Conservation (phyloP, 1,284 basidiomycete genomes). For the Rhodotorula sp. region DNA sequence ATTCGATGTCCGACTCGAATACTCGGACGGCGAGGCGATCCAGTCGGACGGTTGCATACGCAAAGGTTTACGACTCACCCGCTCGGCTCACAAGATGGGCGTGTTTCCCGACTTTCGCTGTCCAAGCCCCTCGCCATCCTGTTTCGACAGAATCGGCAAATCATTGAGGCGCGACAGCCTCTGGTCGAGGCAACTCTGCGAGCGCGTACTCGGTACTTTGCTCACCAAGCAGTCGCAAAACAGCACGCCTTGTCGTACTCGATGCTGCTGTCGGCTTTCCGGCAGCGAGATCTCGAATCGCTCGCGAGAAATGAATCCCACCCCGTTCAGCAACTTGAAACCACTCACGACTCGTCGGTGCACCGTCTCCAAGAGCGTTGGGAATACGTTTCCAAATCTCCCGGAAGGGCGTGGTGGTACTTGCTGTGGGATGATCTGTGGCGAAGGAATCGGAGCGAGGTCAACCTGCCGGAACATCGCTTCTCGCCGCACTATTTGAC, state of each 20-base stretch:
- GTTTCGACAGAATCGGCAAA: constrained; percentile 60
- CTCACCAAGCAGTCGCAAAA: constrained; percentile 60
- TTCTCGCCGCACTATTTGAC: constrained; percentile 72
- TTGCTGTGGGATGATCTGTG: constrained; percentile 71
- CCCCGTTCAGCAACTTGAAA: constrained; percentile 59
- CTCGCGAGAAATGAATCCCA: constrained; percentile 58
- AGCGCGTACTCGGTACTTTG: constrained; percentile 59
- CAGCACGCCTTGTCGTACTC: constrained; percentile 61
- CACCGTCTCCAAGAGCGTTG: constrained; percentile 62
- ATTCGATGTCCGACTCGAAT: constrained; percentile 64
- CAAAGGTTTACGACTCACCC: constrained; percentile 52
- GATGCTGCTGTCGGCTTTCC: constrained; percentile 65
- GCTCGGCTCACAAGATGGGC: constrained; percentile 62
- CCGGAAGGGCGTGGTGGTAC: constrained; percentile 74
- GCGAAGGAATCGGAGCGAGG: constrained; percentile 60
- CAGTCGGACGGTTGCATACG: constrained; percentile 42
- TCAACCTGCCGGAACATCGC: constrained; percentile 57
- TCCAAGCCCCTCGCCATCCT: constrained; percentile 65
- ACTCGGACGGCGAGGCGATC: constrained; percentile 51
- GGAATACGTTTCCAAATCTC: constrained; percentile 56
- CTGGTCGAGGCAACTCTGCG: constrained; percentile 47
- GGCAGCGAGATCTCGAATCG: constrained; percentile 56
- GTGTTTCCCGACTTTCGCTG: constrained; percentile 65
- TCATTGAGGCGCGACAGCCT: constrained; percentile 56
- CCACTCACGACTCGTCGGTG: constrained; percentile 57